Percentiles rank a stretch among this genome's conserved stretches.
Evolutionary conservation across 2,329 filamentous ascomycete genomes (phyloP).

Genomic region (Xylaria sp.): DNA sequence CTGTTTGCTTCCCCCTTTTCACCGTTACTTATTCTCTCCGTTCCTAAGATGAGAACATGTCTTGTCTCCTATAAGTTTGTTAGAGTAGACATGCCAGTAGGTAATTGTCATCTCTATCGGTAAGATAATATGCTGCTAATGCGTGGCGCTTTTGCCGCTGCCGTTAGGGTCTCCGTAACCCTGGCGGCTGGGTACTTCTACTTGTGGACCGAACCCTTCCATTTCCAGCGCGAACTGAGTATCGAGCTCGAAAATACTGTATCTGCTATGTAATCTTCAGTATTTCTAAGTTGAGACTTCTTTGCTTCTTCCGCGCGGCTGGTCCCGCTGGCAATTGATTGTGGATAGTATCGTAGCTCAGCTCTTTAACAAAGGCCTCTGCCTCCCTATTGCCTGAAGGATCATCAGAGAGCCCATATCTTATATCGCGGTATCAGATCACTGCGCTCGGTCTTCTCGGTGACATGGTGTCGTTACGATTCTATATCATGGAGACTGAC

Average conservation of each 20-base stretch:
- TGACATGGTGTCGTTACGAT: neutral
- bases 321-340: neutral
- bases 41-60: conserved; percentile 2
- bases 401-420: neutral
- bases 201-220: neutral
- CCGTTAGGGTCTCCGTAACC: neutral
- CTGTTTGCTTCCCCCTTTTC: no score
- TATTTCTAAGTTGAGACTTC: neutral
- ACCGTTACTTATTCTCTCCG: neutral
- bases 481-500: neutral
- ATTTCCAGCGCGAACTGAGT: neutral
- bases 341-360: neutral
- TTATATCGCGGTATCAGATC: neutral
- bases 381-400: no score
- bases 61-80: conserved; percentile 4
- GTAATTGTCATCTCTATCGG: neutral
- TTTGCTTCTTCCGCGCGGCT: conserved; percentile 5
- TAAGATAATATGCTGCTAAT: conserved; percentile 9
- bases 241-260: neutral
- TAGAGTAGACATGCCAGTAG: neutral
- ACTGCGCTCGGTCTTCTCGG: conserved; percentile 1
- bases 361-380: neutral
- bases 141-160: conserved; percentile 18
- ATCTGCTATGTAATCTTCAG: neutral
- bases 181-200: neutral